A percentile compares a stretch with the other conserved stretches of the same genome.
Evolutionary conservation across 2,329 filamentous ascomycete genomes (phyloP).

Genomic region (Diaporthe ampelina): DNA sequence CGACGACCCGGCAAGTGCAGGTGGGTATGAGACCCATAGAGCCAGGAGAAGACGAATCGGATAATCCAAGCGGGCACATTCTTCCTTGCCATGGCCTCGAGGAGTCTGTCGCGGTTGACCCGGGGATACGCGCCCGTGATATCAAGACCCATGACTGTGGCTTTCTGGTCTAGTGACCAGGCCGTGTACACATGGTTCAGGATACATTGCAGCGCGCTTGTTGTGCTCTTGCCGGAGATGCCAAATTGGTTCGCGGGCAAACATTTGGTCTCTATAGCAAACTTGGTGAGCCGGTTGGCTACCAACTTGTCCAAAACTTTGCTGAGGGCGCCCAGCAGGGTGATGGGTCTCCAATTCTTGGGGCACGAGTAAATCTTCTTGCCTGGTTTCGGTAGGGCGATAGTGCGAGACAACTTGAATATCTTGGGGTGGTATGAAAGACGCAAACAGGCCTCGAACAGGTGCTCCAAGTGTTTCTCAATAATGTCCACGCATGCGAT

Average conservation of each 20-base stretch:
- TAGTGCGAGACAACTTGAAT: not conserved
- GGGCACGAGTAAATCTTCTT: not conserved
- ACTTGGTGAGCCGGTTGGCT: not conserved
- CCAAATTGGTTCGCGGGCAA: not conserved
- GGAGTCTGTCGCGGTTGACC: not conserved
- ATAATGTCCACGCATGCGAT: not conserved
- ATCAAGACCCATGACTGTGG: conserved; percentile 1
- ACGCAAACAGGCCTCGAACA: not conserved
- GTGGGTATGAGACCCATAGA: not conserved
- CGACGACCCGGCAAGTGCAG: not conserved
- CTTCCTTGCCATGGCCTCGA: not conserved
- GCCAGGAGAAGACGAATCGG: not conserved
- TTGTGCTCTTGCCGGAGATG: not conserved
- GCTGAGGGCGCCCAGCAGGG: not conserved
- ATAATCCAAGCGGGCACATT: not conserved
- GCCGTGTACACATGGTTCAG: not conserved
- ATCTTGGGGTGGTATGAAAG: conserved; percentile 1
- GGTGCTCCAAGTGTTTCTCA: conserved; percentile 4
- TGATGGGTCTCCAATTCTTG: conserved; percentile 1
- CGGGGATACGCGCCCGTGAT: conserved; percentile 13
- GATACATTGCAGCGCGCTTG: not conserved
- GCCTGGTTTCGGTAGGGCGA: not conserved
- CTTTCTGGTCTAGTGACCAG: not conserved
- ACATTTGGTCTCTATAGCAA: not conserved
- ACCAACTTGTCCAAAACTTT: not conserved